These are phyloP conservation scores for Eutrema heterophyllum DNA, from an alignment of 345 rosid species.

Conservation along the genomic window DNA sequence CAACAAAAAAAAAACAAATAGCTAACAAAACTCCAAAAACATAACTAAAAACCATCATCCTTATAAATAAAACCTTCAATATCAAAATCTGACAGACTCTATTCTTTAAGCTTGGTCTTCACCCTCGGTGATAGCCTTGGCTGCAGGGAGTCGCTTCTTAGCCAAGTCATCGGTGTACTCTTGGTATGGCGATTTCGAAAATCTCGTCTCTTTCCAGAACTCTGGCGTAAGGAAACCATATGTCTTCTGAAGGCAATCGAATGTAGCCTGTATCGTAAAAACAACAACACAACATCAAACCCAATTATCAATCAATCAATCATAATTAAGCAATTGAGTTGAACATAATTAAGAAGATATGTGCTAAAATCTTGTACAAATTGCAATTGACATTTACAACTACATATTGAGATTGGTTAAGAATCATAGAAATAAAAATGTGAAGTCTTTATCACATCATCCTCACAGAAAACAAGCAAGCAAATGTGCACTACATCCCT, in stretches of 20 bases:
- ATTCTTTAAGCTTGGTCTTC: slow-evolving; percentile 12
- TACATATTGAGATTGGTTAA: not conserved
- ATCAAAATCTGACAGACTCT: not conserved
- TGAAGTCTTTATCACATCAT: not conserved
- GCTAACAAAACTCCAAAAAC: not conserved
- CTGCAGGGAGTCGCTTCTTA: slow-evolving; percentile 1
- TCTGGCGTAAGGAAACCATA: slow-evolving; percentile 80
- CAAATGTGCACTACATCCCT: not conserved
- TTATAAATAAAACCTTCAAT: not conserved
- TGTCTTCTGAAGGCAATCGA: slow-evolving; percentile 62
- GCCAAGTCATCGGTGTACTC: slow-evolving; percentile 52
- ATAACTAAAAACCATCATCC: not conserved
- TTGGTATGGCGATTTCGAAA: slow-evolving; percentile 54
- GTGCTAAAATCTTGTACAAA: not conserved
- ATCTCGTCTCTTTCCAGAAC: slow-evolving; percentile 65
- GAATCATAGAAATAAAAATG: not conserved
- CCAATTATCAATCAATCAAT: not conserved
- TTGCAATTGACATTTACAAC: not conserved
- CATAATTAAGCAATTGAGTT: not conserved
- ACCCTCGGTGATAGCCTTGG: not conserved
- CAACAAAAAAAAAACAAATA: no score
- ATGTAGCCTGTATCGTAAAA: slow-evolving; percentile 40
- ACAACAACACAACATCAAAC: not conserved
- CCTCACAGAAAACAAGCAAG: not conserved
- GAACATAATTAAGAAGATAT: not conserved